Evolutionary conservation across 148 eudicot species (phyloP).

Genomic region (Agrostemma githago): DNA sequence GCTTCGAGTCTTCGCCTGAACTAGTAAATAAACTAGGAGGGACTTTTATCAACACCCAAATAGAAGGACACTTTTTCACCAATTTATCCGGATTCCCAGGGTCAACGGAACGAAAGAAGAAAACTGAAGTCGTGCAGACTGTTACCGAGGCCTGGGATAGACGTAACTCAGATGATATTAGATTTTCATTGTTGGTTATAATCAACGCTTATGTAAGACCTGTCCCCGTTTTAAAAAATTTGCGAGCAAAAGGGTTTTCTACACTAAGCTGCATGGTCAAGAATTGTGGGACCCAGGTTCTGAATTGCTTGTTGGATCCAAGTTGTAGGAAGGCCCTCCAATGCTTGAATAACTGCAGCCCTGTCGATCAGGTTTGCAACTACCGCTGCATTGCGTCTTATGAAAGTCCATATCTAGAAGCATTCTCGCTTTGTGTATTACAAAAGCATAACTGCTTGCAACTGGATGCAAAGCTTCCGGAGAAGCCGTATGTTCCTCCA

Average conservation of each 20-base stretch:
- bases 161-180: constrained; percentile 83
- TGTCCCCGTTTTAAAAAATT: constrained; percentile 61
- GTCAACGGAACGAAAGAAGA: constrained; percentile 33
- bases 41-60: constrained; percentile 25
- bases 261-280: constrained; percentile 78
- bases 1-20: constrained; percentile 67
- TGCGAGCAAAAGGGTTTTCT: constrained; percentile 83
- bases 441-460: constrained; percentile 85
- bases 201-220: constrained; percentile 82
- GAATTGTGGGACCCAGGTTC: constrained; percentile 86
- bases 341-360: constrained; percentile 92
- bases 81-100: constrained; percentile 33
- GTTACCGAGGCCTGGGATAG: constrained; percentile 80
- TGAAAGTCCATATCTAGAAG: constrained; percentile 73
- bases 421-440: constrained; percentile 87
- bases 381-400: constrained; percentile 90
- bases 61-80: constrained; percentile 33
- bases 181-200: constrained; percentile 76
- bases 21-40: constrained; percentile 82
- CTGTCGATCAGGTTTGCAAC: constrained; percentile 95
- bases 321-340: constrained; percentile 86
- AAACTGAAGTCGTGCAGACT: constrained; percentile 43
- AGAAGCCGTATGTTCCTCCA: constrained; percentile 65
- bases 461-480: constrained; percentile 76
- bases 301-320: constrained; percentile 84